phyloP scores from a whole-genome alignment of 2,329 filamentous ascomycete genomes.

The Corinectria fuckeliana region DNA sequence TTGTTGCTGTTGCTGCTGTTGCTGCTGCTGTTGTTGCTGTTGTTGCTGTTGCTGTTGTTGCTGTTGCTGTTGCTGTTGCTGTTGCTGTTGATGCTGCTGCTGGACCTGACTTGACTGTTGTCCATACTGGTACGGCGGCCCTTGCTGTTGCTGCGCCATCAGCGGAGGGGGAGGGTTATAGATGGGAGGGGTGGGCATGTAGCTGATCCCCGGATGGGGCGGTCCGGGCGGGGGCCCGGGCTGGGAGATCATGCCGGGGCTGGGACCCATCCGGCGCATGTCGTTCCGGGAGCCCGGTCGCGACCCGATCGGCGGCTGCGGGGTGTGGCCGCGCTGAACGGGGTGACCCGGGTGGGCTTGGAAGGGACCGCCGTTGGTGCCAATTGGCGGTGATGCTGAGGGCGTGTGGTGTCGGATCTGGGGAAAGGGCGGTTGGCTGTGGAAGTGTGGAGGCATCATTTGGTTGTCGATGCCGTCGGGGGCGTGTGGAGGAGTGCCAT shows the following conservation, averaged over 20 bases:
- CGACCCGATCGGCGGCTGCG: constrained; percentile 76
- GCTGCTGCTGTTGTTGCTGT: constrained; percentile 17
- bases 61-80: background rate
- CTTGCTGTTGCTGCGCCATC: constrained; percentile 36
- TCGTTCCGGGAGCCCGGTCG: constrained; percentile 77
- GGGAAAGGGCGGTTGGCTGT: constrained; percentile 73
- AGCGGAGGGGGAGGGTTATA: constrained; percentile 68
- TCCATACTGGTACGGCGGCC: background rate
- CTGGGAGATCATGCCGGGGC: constrained; percentile 74
- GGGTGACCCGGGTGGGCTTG: constrained; percentile 51
- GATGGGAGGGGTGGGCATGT: constrained; percentile 84
- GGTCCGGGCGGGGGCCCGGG: constrained; percentile 58
- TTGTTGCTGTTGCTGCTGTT: background rate
- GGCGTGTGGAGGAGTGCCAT: constrained; percentile 71
- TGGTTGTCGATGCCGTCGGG: constrained; percentile 65
- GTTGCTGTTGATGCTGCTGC: background rate
- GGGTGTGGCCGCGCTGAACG: constrained; percentile 75
- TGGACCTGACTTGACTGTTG: constrained; percentile 16
- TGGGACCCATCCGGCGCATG: constrained; percentile 75
- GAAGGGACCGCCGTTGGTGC: constrained; percentile 73
- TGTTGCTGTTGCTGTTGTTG: background rate
- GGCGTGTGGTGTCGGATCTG: constrained; percentile 84
- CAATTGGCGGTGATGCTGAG: constrained; percentile 87
- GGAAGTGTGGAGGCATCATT: constrained; percentile 74
- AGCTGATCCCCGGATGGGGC: constrained; percentile 70